Conservation (phyloP, 768 basidiomycete species). For the Lentinus tigrinus region DNA sequence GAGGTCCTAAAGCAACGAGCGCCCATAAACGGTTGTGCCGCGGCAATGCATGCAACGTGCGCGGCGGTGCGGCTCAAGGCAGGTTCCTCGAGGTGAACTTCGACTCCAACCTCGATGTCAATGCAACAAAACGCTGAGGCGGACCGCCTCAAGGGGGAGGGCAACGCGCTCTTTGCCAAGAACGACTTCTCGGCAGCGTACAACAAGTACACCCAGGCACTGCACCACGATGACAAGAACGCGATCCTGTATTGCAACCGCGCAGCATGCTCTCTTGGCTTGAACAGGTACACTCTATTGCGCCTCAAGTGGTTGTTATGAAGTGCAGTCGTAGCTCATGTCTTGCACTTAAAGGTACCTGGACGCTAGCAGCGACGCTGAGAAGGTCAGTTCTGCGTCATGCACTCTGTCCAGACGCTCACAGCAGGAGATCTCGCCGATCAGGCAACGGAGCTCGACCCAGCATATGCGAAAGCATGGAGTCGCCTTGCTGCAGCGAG, state of each 20-base stretch:
- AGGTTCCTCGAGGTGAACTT: too few relatives aligned
- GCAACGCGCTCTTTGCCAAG: constrained; percentile 37
- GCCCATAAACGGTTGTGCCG: too few relatives aligned
- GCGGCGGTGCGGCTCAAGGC: too few relatives aligned
- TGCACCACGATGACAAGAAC: constrained; percentile 37
- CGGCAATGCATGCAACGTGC: too few relatives aligned
- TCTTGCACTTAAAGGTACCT: constrained; percentile 3
- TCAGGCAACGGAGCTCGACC: constrained; percentile 16
- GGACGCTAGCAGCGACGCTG: constrained; percentile 16
- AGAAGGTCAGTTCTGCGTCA: constrained; percentile 1
- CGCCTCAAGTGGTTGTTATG: background rate
- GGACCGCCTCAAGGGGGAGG: constrained; percentile 36
- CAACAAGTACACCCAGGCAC: constrained; percentile 42
- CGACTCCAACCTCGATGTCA: too few relatives aligned
- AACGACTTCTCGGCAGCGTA: constrained; percentile 36
- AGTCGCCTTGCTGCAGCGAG: constrained; percentile 16
- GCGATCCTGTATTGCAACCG: constrained; percentile 45
- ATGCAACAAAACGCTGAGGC: background rate
- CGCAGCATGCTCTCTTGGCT: constrained; percentile 37
- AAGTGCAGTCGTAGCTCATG: background rate
- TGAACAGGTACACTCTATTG: constrained; percentile 30
- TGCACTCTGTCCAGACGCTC: background rate
- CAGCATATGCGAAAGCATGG: constrained; percentile 23
- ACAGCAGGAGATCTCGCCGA: background rate
- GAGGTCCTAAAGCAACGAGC: too few relatives aligned